Conservation (phyloP, 768 basidiomycete genomes). For the Boletus sensibilis region DNA sequence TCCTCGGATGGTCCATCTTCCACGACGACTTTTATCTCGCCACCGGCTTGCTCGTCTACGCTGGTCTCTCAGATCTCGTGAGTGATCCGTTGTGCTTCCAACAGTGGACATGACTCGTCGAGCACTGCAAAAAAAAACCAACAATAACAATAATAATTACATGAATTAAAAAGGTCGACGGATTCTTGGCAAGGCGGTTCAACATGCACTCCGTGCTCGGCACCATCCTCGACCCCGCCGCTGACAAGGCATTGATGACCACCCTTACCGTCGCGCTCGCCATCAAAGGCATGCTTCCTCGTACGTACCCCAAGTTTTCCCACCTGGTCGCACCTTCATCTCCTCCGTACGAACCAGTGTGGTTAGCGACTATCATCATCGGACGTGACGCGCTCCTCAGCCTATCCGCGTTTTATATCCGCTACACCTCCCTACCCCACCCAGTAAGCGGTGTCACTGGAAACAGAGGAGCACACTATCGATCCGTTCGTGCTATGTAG, state of each 20-base stretch:
- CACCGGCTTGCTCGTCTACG: conserved; percentile 81
- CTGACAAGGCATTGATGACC: conserved; percentile 95
- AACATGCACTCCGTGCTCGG: conserved; percentile 91
- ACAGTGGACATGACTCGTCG: conserved; percentile 2
- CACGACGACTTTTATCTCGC: conserved; percentile 78
- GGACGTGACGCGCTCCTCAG: conserved; percentile 87
- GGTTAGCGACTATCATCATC: conserved; percentile 81
- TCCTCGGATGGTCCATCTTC: conserved; percentile 88
- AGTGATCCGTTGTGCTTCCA: conserved; percentile 29
- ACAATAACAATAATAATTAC: neutral
- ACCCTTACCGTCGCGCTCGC: conserved; percentile 86
- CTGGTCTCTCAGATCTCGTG: conserved; percentile 91
- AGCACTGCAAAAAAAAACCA: neutral
- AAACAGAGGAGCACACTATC: conserved; percentile 1
- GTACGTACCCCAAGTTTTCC: conserved; percentile 44
- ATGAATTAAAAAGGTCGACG: conserved; percentile 65
- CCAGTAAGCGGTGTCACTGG: conserved; percentile 52
- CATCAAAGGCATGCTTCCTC: conserved; percentile 77
- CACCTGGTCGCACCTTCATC: neutral
- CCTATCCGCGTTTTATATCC: conserved; percentile 88
- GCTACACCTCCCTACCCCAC: conserved; percentile 83
- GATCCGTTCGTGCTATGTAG: conserved; percentile 38
- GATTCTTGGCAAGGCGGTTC: conserved; percentile 83
- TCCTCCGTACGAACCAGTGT: conserved; percentile 49
- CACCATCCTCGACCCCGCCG: conserved; percentile 93